Evolutionary conservation across 2,329 filamentous ascomycete genomes (phyloP), one percentile per base, ranked within the genome.

Genomic region (Trichoderma pleuroti): DNA sequence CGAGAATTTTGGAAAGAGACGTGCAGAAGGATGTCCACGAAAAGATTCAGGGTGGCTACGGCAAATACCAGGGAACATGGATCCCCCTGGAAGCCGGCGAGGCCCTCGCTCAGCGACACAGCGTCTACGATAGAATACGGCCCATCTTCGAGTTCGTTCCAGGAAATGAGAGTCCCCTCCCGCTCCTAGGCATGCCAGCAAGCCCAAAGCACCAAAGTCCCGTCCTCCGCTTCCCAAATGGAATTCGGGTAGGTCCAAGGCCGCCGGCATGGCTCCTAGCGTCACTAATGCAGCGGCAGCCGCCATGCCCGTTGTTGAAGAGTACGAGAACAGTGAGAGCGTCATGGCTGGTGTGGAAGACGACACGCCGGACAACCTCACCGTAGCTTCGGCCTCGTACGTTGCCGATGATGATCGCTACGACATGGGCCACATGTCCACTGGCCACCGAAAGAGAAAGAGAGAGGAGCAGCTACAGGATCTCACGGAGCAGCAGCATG

Each of bases 11-110:
- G 6, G 96, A 99, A 83, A 89, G 96, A 74, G 96, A 99, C 78
- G 95, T 99, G 9, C 96, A 99, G 78, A 98, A 97, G 81, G 95
- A 97, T 56, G 87, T 92, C 6, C 96, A 99, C 79, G 96, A 98
- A 83, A 99, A 99, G 84, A 94, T 99, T 7, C 96, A 99, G 80
- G 96, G 95, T 74, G 96, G 96, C 18, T 98, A 98, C 81, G 96
- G 96, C 77, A 98, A 98, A 88, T 99, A 98, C 76, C 96, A 99
- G 84, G 94, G 96, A 77, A 99, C 96, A 64, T 99, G 96, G 94
- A 96, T 99, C 63, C 96, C 96, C 9, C 87, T 99, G 9, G 86
- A 90, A 16, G 89, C 93, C 73, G 96, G 94, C 70, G 89, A 94
- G 75, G 84, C 88, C 72, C 89, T 99, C 39, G 96, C 96, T 42